Evolutionary conservation across 2,329 filamentous ascomycete genomes (phyloP).

Genomic region (Aspergillus sp.): DNA sequence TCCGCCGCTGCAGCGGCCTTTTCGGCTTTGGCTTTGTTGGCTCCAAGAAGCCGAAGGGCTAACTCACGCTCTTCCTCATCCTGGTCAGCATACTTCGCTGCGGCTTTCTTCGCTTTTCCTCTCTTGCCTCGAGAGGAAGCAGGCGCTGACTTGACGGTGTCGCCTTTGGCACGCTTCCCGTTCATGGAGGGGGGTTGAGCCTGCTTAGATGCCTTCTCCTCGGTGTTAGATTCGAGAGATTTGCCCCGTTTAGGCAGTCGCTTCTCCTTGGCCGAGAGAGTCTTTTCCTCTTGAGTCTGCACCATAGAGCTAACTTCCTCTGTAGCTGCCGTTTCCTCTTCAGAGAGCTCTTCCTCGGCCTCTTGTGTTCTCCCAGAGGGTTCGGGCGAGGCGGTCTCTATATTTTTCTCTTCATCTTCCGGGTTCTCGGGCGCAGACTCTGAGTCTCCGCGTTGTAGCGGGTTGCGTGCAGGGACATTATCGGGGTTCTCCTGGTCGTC

Average conservation of each 20-base stretch:
- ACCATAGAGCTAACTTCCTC: neutral
- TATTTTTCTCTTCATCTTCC: slow-evolving; percentile 25
- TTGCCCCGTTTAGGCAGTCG: slow-evolving; percentile 32
- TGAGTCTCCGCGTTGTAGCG: slow-evolving; percentile 15
- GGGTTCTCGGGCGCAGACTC: slow-evolving; percentile 20
- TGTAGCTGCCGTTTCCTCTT: slow-evolving; percentile 28
- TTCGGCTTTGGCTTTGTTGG: slow-evolving; percentile 54
- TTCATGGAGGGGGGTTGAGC: neutral
- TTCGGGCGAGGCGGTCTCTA: slow-evolving; percentile 37
- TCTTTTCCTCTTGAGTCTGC: slow-evolving; percentile 22
- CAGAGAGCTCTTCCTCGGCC: slow-evolving; percentile 16
- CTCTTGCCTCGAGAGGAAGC: slow-evolving; percentile 66
- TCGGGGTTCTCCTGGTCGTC: slow-evolving; percentile 19
- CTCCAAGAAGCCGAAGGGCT: slow-evolving; percentile 84
- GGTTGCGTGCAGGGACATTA: slow-evolving; percentile 14
- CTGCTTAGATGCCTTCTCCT: slow-evolving; percentile 10
- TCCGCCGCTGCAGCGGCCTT: slow-evolving; percentile 60
- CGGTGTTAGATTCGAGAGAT: slow-evolving; percentile 5
- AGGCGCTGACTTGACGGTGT: slow-evolving; percentile 17
- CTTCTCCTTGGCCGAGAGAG: slow-evolving; percentile 47
- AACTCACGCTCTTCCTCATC: slow-evolving; percentile 88
- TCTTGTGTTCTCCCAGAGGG: slow-evolving; percentile 24
- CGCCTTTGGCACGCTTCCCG: slow-evolving; percentile 7
- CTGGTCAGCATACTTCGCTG: slow-evolving; percentile 87
- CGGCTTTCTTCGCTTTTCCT: slow-evolving; percentile 81